These are phyloP conservation scores for Epichloe coenophiala DNA, from an alignment of 2,329 filamentous ascomycete genomes.

Conservation along the genomic window DNA sequence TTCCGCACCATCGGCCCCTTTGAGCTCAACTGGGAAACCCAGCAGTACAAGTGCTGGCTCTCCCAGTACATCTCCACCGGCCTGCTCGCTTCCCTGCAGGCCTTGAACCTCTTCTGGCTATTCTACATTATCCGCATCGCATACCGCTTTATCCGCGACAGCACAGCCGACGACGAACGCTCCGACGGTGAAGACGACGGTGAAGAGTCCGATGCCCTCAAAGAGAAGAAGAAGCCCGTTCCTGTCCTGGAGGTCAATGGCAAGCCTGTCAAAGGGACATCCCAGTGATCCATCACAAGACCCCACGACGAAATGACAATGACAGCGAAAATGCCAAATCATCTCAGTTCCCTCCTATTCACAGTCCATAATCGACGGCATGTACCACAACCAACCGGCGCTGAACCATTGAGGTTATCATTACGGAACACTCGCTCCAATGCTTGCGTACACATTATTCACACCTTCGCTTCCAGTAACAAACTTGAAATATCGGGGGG, in stretches of 20 bases:
- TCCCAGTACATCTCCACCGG: constrained; percentile 52
- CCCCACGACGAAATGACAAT: too few relatives aligned
- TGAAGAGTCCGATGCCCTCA: constrained; percentile 28
- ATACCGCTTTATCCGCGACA: constrained; percentile 52
- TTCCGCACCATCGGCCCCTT: constrained; percentile 64
- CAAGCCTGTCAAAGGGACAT: constrained; percentile 8
- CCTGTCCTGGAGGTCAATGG: constrained; percentile 12
- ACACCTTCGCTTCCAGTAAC: too few relatives aligned
- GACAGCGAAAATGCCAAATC: too few relatives aligned
- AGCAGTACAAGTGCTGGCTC: constrained; percentile 66
- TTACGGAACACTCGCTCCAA: too few relatives aligned
- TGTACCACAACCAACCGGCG: too few relatives aligned
- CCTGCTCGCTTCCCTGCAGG: constrained; percentile 55
- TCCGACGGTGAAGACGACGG: constrained; percentile 56
- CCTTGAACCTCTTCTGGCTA: constrained; percentile 71
- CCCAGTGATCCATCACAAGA: not conserved
- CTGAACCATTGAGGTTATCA: too few relatives aligned
- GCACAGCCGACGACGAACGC: constrained; percentile 54
- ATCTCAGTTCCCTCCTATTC: too few relatives aligned
- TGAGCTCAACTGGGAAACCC: constrained; percentile 60
- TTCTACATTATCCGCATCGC: constrained; percentile 65
- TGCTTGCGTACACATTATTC: too few relatives aligned
- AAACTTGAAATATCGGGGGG: too few relatives aligned
- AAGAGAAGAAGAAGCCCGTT: constrained; percentile 13
- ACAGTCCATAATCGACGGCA: too few relatives aligned